A percentile compares a stretch with the other conserved stretches of the same genome.
phyloP scores from a whole-genome alignment of 495 filamentous ascomycete genomes.

The Penicillium daleae region DNA sequence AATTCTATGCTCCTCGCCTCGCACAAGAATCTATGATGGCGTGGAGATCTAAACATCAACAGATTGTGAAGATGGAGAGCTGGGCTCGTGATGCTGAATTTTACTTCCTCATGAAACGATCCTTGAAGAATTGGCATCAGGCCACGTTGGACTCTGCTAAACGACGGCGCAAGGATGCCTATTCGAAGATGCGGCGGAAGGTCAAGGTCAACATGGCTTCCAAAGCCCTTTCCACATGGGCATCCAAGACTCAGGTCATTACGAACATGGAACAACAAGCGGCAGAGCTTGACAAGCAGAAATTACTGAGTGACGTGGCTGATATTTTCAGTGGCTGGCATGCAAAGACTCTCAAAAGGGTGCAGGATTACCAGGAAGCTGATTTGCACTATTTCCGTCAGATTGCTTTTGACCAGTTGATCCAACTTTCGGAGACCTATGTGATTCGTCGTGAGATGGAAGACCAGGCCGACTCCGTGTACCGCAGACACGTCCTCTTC shows the following conservation, averaged over 20 bases:
- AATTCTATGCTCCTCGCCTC: slow-evolving; percentile 57
- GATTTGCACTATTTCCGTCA: slow-evolving; percentile 45
- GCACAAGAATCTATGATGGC: slow-evolving; percentile 51
- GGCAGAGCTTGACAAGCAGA: slow-evolving; percentile 41
- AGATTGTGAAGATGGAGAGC: slow-evolving; percentile 52
- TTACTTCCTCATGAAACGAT: slow-evolving; percentile 59
- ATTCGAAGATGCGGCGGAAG: slow-evolving; percentile 59
- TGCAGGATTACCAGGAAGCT: slow-evolving; percentile 46
- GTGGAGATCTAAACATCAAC: slow-evolving; percentile 50
- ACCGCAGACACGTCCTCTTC: slow-evolving; percentile 51
- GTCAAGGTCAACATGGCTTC: slow-evolving; percentile 62
- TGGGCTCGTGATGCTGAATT: slow-evolving; percentile 61
- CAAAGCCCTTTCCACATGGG: slow-evolving; percentile 50
- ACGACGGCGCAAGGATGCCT: slow-evolving; percentile 61
- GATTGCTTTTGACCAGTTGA: slow-evolving; percentile 50
- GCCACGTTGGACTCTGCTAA: slow-evolving; percentile 54
- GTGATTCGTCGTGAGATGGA: slow-evolving; percentile 47
- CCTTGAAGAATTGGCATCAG: slow-evolving; percentile 59
- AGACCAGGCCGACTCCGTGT: slow-evolving; percentile 51
- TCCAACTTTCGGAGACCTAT: slow-evolving; percentile 49
- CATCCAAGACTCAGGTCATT: slow-evolving; percentile 41
- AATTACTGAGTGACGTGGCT: slow-evolving; percentile 39
- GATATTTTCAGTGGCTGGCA: slow-evolving; percentile 51
- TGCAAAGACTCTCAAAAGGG: slow-evolving; percentile 38
- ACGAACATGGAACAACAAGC: slow-evolving; percentile 51